Percentiles rank a stretch among this genome's conserved stretches.
Conservation (phyloP, 345 rosid genomes). For the Hibiscus trionum region DNA sequence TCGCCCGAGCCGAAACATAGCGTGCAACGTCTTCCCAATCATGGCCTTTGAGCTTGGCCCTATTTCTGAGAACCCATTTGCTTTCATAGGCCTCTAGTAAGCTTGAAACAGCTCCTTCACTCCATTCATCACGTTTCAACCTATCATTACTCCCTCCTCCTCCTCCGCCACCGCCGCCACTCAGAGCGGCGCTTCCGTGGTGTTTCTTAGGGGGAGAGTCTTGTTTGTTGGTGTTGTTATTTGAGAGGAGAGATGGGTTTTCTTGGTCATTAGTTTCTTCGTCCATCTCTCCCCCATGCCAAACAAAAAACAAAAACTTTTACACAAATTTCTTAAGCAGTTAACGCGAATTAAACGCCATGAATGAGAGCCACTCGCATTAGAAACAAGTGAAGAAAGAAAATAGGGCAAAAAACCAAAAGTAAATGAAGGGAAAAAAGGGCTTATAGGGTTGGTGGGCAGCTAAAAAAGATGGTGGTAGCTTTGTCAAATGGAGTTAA, state of each 20-base stretch:
- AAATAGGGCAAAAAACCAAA: neutral
- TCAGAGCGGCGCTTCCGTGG: slow-evolving; percentile 17
- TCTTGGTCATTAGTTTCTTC: slow-evolving; percentile 40
- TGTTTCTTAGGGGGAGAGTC: neutral
- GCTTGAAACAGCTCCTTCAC: slow-evolving; percentile 91
- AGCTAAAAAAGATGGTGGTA: slow-evolving; percentile 22
- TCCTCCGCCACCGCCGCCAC: slow-evolving; percentile 9
- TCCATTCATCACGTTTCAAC: slow-evolving; percentile 91
- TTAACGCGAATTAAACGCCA: slow-evolving; percentile 12
- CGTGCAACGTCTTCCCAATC: slow-evolving; percentile 96
- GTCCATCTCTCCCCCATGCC: slow-evolving; percentile 58
- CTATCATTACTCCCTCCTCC: slow-evolving; percentile 50
- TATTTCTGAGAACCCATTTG: slow-evolving; percentile 83
- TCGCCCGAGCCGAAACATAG: slow-evolving; percentile 59
- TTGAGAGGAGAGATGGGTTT: slow-evolving; percentile 35
- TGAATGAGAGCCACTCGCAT: neutral
- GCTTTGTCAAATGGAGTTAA: slow-evolving; percentile 38
- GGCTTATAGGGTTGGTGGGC: slow-evolving; percentile 25
- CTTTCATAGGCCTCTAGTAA: slow-evolving; percentile 87
- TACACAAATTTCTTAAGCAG: slow-evolving; percentile 22
- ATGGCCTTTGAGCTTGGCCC: slow-evolving; percentile 92
- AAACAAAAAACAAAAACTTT: slow-evolving; percentile 5
- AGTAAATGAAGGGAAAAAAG: neutral
- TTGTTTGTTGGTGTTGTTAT: neutral
- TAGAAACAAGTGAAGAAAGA: slow-evolving; percentile 5